A percentile compares a stretch with the other conserved stretches of the same genome.
phyloP scores from a whole-genome alignment of 1,284 basidiomycete genomes.

The Leccinum glutinopallens region DNA sequence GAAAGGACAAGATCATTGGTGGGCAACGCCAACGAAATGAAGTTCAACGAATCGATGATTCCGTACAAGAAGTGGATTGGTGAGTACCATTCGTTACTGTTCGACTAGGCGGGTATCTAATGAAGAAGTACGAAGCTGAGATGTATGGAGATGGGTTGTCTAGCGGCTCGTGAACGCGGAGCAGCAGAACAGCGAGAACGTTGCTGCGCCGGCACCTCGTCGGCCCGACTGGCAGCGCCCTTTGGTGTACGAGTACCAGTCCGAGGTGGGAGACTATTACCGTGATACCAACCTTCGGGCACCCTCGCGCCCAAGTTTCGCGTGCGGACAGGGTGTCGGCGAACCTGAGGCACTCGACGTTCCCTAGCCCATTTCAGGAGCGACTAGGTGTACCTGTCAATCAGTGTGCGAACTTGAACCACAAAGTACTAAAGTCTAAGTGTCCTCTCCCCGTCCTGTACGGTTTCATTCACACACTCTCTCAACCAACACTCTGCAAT shows the following conservation, averaged over 20 bases:
- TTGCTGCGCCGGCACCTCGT: background rate
- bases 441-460: background rate
- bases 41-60: conserved; percentile 98
- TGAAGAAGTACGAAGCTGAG: background rate
- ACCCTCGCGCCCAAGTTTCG: conserved; percentile 53
- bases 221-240: conserved; percentile 45
- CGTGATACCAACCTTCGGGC: conserved; percentile 74
- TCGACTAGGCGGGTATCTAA: background rate
- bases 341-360: conserved; percentile 57
- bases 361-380: conserved; percentile 64
- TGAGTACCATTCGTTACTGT: conserved; percentile 42
- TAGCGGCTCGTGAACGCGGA: background rate
- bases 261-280: conserved; percentile 79
- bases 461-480: no score
- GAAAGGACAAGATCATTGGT: conserved; percentile 93
- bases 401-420: conserved; percentile 30
- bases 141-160: background rate
- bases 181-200: conserved; percentile 13
- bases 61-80: conserved; percentile 97
- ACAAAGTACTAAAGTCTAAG: no score
- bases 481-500: conserved; percentile 15
- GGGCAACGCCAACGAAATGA: conserved; percentile 85
- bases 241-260: conserved; percentile 69
- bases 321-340: conserved; percentile 49
- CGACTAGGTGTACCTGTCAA: conserved; percentile 56